Conservation (phyloP, 192 early-diverging fungal genomes). For the Allomyces arbusculus region DNA sequence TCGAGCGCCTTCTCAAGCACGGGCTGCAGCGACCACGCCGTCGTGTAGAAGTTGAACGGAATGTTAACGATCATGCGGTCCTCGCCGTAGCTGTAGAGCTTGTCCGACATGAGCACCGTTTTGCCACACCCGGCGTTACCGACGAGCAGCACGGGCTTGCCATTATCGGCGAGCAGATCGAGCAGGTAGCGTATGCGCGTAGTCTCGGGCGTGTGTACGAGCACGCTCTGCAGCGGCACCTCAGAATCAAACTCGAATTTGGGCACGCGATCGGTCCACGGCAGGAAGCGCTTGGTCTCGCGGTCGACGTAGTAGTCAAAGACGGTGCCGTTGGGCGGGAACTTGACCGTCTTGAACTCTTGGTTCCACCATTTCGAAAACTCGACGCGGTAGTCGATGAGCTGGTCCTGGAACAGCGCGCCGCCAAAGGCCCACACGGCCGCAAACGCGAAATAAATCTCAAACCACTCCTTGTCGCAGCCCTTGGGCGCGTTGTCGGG, state of each 20-base stretch:
- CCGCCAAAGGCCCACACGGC: conserved; percentile 65
- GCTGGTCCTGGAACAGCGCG: conserved; percentile 83
- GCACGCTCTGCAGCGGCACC: conserved; percentile 72
- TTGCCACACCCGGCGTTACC: conserved; percentile 98
- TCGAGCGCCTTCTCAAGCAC: conserved; percentile 97
- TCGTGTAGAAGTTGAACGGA: conserved; percentile 92
- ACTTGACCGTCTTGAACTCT: conserved; percentile 52
- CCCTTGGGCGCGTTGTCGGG: conserved; percentile 40
- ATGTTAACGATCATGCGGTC: conserved; percentile 95
- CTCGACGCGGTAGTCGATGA: conserved; percentile 39
- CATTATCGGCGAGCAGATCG: conserved; percentile 84
- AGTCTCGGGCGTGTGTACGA: conserved; percentile 95
- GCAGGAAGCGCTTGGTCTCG: conserved; percentile 59
- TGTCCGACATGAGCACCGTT: conserved; percentile 95
- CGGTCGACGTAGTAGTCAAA: conserved; percentile 82
- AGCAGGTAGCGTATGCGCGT: conserved; percentile 87
- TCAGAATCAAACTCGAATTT: conserved; percentile 85
- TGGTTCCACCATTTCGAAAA: conserved; percentile 65
- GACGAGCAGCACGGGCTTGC: conserved; percentile 83
- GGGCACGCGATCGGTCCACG: conserved; percentile 79
- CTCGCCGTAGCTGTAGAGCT: conserved; percentile 73
- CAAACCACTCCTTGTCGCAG: conserved; percentile 49
- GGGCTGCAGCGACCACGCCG: conserved; percentile 80
- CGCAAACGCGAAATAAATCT: conserved; percentile 45
- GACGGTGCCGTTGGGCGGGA: conserved; percentile 18